phyloP scores from a whole-genome alignment of 2,329 filamentous ascomycete genomes.

The Neopestalotiopsis rosae region DNA sequence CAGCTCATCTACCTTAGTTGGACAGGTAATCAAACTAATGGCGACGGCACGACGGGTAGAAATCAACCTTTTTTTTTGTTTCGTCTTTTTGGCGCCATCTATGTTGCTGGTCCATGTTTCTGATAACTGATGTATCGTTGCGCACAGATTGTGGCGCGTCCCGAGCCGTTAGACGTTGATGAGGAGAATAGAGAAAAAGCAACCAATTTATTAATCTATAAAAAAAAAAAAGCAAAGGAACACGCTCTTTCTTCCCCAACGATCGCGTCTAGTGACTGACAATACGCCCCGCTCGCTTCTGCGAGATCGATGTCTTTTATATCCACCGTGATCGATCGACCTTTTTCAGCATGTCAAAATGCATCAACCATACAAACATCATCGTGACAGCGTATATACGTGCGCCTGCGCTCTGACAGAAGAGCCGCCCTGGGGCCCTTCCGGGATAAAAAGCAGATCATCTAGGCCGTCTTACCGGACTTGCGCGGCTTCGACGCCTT shows the following conservation, averaged over 20 bases:
- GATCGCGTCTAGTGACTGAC: not conserved
- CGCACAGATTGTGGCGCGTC: constrained; percentile 1
- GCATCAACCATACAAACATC: not conserved
- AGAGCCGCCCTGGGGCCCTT: not conserved
- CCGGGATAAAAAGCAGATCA: not conserved
- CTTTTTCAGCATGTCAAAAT: not conserved
- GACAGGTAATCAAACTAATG: not conserved
- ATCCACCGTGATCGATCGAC: not conserved
- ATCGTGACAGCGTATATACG: constrained; percentile 3
- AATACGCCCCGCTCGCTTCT: not conserved
- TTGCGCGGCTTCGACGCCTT: constrained; percentile 36
- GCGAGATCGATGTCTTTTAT: not conserved
- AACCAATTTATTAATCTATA: not conserved
- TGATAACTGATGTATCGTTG: not conserved
- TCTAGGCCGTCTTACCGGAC: not conserved
- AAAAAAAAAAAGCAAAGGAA: not conserved
- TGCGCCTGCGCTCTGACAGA: not conserved
- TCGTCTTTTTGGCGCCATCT: not conserved
- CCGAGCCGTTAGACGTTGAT: not conserved
- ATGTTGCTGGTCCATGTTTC: not conserved
- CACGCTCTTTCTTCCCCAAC: not conserved
- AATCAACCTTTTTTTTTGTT: not conserved
- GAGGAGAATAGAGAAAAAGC: not conserved
- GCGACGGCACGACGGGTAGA: not conserved
- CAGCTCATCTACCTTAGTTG: not conserved